Percentiles rank a stretch among this genome's conserved stretches.
Evolutionary conservation across 352 stramenopile species (phyloP).

Genomic region (Globisporangium parvum): DNA sequence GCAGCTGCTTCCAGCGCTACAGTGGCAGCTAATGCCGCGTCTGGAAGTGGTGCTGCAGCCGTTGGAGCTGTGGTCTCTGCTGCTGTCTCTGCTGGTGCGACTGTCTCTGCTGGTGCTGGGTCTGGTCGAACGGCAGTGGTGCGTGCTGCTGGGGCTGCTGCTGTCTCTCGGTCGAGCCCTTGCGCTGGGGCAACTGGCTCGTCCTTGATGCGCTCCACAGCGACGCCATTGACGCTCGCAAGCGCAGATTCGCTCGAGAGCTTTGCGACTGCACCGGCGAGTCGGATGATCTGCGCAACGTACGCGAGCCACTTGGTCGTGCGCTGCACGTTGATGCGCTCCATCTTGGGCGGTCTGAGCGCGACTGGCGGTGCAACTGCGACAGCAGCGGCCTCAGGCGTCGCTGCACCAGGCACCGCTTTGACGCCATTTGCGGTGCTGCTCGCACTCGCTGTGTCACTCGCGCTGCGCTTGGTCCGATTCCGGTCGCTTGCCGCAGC

Average conservation of each 20-base stretch:
- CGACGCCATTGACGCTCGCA: no score
- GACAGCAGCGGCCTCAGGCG: background rate
- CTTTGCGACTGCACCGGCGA: constrained; percentile 22
- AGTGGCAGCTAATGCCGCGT: no score
- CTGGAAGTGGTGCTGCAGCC: background rate
- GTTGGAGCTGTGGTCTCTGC: background rate
- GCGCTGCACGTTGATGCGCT: constrained; percentile 71
- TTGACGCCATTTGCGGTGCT: background rate
- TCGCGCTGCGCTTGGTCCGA: constrained; percentile 6
- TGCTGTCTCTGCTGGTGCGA: background rate
- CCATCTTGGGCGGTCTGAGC: constrained; percentile 62
- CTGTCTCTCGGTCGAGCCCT: no score
- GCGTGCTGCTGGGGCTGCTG: no score
- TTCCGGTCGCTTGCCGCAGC: constrained; percentile 2
- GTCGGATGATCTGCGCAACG: constrained; percentile 59
- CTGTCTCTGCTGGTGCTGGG: background rate
- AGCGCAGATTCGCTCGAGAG: constrained; percentile 1
- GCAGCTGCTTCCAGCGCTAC: background rate
- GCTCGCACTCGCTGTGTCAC: background rate
- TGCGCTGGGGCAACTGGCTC: no score
- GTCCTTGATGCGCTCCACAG: no score
- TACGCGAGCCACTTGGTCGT: constrained; percentile 68
- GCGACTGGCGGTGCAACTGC: constrained; percentile 13
- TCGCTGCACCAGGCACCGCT: background rate
- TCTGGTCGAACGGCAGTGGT: background rate